phyloP scores from a whole-genome alignment of 768 basidiomycete species.

The Pholiota microspora region DNA sequence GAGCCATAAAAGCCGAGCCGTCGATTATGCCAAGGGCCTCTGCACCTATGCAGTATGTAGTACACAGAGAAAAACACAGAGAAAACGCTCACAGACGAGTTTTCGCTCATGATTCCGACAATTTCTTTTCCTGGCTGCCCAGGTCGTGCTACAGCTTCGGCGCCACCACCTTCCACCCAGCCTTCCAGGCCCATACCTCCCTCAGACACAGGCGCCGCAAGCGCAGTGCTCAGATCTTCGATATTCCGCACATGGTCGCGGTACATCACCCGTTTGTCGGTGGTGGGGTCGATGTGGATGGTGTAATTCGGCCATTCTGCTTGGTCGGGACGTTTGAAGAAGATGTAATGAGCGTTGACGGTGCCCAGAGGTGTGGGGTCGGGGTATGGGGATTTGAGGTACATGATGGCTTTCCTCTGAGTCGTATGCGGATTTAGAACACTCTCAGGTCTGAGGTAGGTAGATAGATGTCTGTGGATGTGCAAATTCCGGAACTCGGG shows the following conservation, averaged over 20 bases:
- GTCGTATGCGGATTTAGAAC: not conserved
- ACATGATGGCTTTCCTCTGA: slow-evolving; percentile 33
- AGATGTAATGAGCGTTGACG: slow-evolving; percentile 51
- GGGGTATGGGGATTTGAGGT: slow-evolving; percentile 56
- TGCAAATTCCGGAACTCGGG: not conserved
- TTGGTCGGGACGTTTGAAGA: slow-evolving; percentile 56
- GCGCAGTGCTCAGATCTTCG: slow-evolving; percentile 53
- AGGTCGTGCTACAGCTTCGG: slow-evolving; percentile 11
- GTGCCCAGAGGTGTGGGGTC: slow-evolving; percentile 47
- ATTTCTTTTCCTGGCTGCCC: slow-evolving; percentile 40
- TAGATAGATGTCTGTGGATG: no score
- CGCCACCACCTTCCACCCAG: slow-evolving; percentile 50
- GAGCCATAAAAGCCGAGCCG: no score
- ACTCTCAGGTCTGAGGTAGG: not conserved
- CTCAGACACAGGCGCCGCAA: slow-evolving; percentile 40
- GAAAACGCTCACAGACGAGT: slow-evolving; percentile 52
- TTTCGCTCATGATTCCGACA: slow-evolving; percentile 69
- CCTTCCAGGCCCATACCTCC: slow-evolving; percentile 57
- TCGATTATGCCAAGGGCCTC: no score
- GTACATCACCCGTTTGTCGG: slow-evolving; percentile 43
- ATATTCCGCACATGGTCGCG: slow-evolving; percentile 51
- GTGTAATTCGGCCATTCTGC: slow-evolving; percentile 54
- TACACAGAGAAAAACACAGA: slow-evolving; percentile 8
- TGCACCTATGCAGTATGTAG: slow-evolving; percentile 21
- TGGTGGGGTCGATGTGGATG: slow-evolving; percentile 51